phyloP scores from a whole-genome alignment of 805 yeast species.

The Candida pini region DNA sequence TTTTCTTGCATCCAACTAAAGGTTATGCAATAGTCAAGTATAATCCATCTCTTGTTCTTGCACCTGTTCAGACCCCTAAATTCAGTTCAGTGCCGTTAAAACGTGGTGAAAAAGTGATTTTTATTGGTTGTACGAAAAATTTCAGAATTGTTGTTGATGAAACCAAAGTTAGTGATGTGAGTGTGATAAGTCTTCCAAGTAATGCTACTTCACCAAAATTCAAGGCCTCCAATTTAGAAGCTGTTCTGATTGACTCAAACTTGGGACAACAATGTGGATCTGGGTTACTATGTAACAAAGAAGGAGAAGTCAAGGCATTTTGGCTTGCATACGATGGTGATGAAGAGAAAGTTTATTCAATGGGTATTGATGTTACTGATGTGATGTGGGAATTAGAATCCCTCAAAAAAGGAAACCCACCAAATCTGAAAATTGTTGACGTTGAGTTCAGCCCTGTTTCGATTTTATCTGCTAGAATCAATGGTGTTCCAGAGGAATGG shows the following conservation, averaged over 20 bases:
- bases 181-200: constrained; percentile 68
- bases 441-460: constrained; percentile 70
- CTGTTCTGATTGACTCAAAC: constrained; percentile 67
- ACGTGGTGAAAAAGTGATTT: constrained; percentile 72
- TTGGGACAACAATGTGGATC: constrained; percentile 65
- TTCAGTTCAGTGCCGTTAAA: constrained; percentile 51
- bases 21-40: constrained; percentile 81
- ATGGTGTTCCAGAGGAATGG: constrained; percentile 88
- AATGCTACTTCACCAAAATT: constrained; percentile 69
- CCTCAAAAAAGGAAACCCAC: constrained; percentile 45
- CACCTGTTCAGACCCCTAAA: constrained; percentile 65
- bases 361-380: constrained; percentile 75
- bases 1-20: constrained; percentile 80
- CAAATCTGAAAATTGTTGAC: constrained; percentile 64
- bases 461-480: constrained; percentile 68
- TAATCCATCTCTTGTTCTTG: constrained; percentile 68
- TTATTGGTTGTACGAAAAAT: constrained; percentile 73
- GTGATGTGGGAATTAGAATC: constrained; percentile 50
- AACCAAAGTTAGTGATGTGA: constrained; percentile 70
- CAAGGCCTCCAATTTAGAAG: constrained; percentile 79
- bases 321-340: constrained; percentile 87
- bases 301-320: constrained; percentile 76
- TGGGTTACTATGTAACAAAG: constrained; percentile 71
- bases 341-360: constrained; percentile 55
- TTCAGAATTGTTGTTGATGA: constrained; percentile 67